A percentile compares a stretch with the other conserved stretches of the same genome.
Evolutionary conservation across 1,284 basidiomycete species (phyloP).

Genomic region (Boletus albobrunnescens): DNA sequence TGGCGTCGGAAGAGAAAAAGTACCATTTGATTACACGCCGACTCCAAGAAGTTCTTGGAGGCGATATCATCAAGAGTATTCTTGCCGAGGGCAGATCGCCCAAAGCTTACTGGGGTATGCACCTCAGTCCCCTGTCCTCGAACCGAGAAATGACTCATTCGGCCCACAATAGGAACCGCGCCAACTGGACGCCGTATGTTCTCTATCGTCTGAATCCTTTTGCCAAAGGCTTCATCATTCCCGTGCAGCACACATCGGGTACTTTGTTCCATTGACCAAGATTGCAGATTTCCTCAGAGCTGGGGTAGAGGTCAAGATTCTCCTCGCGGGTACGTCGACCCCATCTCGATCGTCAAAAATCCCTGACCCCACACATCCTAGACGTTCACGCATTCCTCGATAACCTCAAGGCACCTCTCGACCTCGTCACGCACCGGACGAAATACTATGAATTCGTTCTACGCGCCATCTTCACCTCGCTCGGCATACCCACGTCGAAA

Average conservation of each 20-base stretch:
- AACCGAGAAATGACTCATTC: conserved; percentile 3
- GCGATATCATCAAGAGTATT: conserved; percentile 78
- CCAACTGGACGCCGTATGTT: conserved; percentile 89
- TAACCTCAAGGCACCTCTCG: conserved; percentile 95
- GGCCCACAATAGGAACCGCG: conserved; percentile 66
- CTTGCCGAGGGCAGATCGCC: conserved; percentile 74
- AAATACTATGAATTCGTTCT: conserved; percentile 89
- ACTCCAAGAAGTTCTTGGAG: conserved; percentile 87
- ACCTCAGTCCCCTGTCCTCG: conserved; percentile 4
- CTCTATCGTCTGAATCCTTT: neutral
- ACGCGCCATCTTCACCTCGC: conserved; percentile 78
- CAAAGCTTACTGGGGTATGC: conserved; percentile 88
- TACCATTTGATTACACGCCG: conserved; percentile 85
- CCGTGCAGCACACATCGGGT: conserved; percentile 85
- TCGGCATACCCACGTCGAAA: conserved; percentile 87
- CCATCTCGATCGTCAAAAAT: neutral
- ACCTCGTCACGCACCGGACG: conserved; percentile 85
- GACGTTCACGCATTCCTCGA: conserved; percentile 98
- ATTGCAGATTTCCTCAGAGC: conserved; percentile 95
- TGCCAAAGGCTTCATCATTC: neutral
- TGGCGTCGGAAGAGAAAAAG: conserved; percentile 51
- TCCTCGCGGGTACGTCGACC: conserved; percentile 71
- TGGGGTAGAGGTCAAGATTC: conserved; percentile 85
- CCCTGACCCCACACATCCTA: conserved; percentile 31
- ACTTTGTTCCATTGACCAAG: conserved; percentile 94